These are phyloP conservation scores for Ophiostoma novo-ulmi DNA, from an alignment of 2,329 filamentous ascomycete species.

Conservation along the genomic window DNA sequence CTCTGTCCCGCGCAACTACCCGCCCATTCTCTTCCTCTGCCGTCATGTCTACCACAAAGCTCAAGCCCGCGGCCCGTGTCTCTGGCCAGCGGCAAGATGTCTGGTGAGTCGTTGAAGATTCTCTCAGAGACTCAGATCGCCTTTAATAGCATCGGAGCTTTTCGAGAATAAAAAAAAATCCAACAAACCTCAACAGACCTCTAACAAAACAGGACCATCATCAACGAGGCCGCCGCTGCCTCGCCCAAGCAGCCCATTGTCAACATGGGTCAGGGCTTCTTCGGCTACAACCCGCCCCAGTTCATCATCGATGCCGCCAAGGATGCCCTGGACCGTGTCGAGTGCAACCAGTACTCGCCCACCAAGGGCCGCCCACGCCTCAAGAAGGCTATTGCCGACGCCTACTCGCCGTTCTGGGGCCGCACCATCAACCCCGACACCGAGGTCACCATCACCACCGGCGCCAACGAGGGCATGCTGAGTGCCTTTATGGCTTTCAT, in stretches of 20 bases:
- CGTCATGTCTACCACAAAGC: constrained; percentile 30
- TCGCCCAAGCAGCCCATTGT: constrained; percentile 49
- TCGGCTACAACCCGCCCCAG: constrained; percentile 87
- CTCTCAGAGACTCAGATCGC: neutral
- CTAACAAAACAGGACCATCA: constrained; percentile 40
- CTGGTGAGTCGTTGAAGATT: constrained; percentile 33
- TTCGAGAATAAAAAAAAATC: neutral
- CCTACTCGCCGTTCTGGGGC: constrained; percentile 87
- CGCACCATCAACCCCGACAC: constrained; percentile 77
- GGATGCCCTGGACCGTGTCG: constrained; percentile 78
- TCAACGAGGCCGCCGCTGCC: constrained; percentile 49
- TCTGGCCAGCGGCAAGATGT: constrained; percentile 40
- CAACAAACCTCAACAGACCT: neutral
- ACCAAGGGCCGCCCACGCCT: constrained; percentile 88
- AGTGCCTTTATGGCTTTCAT: constrained; percentile 98
- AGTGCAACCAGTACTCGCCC: constrained; percentile 98
- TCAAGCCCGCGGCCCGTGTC: constrained; percentile 39
- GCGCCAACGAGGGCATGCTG: constrained; percentile 88
- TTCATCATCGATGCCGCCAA: constrained; percentile 93
- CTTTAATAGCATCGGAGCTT: neutral
- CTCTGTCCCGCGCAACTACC: neutral
- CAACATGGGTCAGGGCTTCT: constrained; percentile 61
- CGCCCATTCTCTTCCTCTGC: constrained; percentile 16
- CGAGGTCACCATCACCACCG: constrained; percentile 91
- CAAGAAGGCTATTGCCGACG: constrained; percentile 86